A percentile compares a stretch with the other conserved stretches of the same genome.
phyloP scores from a whole-genome alignment of 768 basidiomycete genomes.

The Agrocybe praecox region DNA sequence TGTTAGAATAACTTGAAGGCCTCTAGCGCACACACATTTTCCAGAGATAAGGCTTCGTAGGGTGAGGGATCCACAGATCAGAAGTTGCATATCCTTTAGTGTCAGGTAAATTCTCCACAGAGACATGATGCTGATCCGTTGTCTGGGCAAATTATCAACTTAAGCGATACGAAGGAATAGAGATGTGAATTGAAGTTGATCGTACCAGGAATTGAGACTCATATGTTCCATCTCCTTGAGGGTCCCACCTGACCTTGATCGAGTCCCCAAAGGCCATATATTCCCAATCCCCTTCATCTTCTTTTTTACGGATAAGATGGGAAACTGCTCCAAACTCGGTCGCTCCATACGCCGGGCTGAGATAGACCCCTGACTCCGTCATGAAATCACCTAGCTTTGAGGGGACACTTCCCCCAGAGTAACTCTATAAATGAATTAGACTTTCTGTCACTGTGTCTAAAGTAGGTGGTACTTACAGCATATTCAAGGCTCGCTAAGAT shows the following conservation, averaged over 20 bases:
- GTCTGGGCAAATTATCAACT: too few relatives aligned
- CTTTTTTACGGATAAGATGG: constrained; percentile 11
- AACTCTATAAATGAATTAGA: constrained; percentile 23
- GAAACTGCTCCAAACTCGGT: constrained; percentile 35
- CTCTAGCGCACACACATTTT: constrained; percentile 39
- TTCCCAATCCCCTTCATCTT: constrained; percentile 27
- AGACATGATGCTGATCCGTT: constrained; percentile 29
- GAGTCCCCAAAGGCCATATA: constrained; percentile 32
- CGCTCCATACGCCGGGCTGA: constrained; percentile 22
- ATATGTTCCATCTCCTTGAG: constrained; percentile 37
- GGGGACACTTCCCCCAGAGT: constrained; percentile 38
- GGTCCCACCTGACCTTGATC: constrained; percentile 31
- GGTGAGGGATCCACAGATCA: constrained; percentile 46
- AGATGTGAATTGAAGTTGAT: background rate
- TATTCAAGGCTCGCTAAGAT: constrained; percentile 23
- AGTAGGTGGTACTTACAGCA: constrained; percentile 19
- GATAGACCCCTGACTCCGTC: constrained; percentile 32
- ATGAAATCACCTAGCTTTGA: constrained; percentile 35
- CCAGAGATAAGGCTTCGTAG: constrained; percentile 43
- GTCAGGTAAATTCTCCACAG: constrained; percentile 38
- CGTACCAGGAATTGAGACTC: constrained; percentile 41
- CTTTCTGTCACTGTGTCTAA: background rate
- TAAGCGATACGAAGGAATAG: background rate
- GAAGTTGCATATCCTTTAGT: constrained; percentile 42
- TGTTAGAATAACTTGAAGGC: background rate